phyloP scores from a whole-genome alignment of 2,329 filamentous ascomycete species.

The Harringtonia lauricola region DNA sequence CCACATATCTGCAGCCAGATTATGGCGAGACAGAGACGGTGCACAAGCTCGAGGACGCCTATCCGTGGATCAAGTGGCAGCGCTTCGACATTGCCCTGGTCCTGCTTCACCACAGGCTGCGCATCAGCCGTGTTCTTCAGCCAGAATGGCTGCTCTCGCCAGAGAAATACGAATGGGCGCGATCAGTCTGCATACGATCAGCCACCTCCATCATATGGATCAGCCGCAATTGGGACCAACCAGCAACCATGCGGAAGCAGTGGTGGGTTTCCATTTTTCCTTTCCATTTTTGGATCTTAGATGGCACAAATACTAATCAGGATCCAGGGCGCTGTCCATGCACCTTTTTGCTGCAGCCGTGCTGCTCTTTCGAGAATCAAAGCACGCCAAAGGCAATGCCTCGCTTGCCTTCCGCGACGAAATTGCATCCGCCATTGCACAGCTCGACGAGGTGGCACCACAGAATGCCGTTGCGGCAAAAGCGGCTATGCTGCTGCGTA shows the following conservation, averaged over 20 bases:
- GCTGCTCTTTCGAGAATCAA: not conserved
- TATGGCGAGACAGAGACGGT: not conserved
- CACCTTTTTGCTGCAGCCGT: not conserved
- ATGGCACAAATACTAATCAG: not conserved
- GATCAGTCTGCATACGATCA: not conserved
- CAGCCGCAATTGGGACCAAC: slow-evolving; percentile 1
- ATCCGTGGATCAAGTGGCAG: slow-evolving; percentile 3
- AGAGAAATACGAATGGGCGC: not conserved
- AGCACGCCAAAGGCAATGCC: not conserved
- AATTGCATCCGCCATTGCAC: not conserved
- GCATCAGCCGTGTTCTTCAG: not conserved
- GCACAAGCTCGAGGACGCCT: not conserved
- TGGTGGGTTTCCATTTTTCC: not conserved
- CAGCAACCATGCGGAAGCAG: not conserved
- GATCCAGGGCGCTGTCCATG: not conserved
- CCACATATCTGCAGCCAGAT: not conserved
- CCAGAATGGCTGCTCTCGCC: not conserved
- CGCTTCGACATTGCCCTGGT: not conserved
- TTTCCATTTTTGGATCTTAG: not conserved
- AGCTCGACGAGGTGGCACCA: not conserved
- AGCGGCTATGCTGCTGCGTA: not conserved
- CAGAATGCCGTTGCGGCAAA: not conserved
- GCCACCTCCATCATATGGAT: not conserved
- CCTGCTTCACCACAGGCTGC: not conserved
- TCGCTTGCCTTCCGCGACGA: not conserved